Percentiles rank a stretch among this genome's conserved stretches.
These are phyloP conservation scores for Leishmania lainsoni DNA, from an alignment of 208 protist species.

Conservation along the genomic window DNA sequence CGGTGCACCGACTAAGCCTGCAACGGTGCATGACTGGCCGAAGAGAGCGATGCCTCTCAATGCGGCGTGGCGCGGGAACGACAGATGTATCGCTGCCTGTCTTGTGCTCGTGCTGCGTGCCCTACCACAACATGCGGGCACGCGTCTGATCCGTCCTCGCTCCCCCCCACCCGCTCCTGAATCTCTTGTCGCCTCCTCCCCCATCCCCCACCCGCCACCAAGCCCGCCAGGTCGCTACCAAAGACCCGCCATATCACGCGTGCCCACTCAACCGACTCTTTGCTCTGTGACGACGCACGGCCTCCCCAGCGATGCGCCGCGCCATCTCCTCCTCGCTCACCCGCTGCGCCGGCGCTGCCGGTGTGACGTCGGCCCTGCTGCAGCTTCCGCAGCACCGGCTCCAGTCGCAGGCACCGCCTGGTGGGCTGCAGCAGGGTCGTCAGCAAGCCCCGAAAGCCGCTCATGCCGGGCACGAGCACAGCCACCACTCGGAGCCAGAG, in stretches of 20 bases:
- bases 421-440: conserved; percentile 14
- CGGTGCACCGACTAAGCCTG: neutral
- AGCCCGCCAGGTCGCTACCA: neutral
- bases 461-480: conserved; percentile 12
- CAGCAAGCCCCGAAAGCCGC: neutral
- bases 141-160: neutral
- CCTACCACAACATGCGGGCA: neutral
- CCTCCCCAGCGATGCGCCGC: conserved; percentile 27
- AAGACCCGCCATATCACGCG: neutral
- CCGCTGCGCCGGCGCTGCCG: conserved; percentile 17
- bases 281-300: neutral
- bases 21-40: too few species aligned
- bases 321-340: conserved; percentile 19
- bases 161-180: neutral
- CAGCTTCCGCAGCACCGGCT: conserved; percentile 20
- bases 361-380: conserved; percentile 10
- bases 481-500: conserved; percentile 23
- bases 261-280: neutral
- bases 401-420: conserved; percentile 32
- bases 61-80: neutral
- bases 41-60: neutral
- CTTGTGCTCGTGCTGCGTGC: neutral
- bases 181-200: neutral
- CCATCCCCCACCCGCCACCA: neutral
- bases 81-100: neutral